phyloP scores from a whole-genome alignment of 257 asterid species.

The Jaltomata sinuosa region DNA sequence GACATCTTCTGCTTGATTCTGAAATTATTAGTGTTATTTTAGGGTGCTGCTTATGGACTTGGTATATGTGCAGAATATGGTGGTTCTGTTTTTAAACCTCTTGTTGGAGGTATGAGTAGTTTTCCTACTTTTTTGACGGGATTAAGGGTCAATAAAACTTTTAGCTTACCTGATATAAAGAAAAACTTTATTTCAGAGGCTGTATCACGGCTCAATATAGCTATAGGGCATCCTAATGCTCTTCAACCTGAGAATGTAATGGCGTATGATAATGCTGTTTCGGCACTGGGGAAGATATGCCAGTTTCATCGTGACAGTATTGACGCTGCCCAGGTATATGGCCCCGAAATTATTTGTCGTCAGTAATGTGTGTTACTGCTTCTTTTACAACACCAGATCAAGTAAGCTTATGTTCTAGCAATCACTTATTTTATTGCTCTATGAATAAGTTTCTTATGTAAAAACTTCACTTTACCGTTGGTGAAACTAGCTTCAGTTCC shows the following conservation, averaged over 20 bases:
- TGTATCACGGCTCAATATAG: constrained; percentile 73
- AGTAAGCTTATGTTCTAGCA: not conserved
- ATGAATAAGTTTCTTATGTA: not conserved
- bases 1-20: too few relatives aligned
- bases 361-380: not conserved
- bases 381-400: not conserved
- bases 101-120: constrained; percentile 56
- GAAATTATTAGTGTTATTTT: constrained; percentile 5
- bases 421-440: not conserved
- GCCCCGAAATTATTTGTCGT: not conserved
- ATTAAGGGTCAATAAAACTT: too few relatives aligned
- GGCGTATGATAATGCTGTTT: constrained; percentile 94
- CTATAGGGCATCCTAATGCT: constrained; percentile 59
- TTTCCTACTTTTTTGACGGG: too few relatives aligned
- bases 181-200: constrained; percentile 31
- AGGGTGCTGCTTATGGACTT: constrained; percentile 95
- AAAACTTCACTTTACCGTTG: not conserved
- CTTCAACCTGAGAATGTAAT: constrained; percentile 53
- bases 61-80: constrained; percentile 87
- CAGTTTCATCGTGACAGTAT: constrained; percentile 85
- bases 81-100: constrained; percentile 70
- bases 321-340: constrained; percentile 67
- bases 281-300: constrained; percentile 89
- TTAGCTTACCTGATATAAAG: too few relatives aligned
- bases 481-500: not conserved